Base-by-base conservation (phyloP, 345 rosid genomes). In the Punica granatum region DNA sequence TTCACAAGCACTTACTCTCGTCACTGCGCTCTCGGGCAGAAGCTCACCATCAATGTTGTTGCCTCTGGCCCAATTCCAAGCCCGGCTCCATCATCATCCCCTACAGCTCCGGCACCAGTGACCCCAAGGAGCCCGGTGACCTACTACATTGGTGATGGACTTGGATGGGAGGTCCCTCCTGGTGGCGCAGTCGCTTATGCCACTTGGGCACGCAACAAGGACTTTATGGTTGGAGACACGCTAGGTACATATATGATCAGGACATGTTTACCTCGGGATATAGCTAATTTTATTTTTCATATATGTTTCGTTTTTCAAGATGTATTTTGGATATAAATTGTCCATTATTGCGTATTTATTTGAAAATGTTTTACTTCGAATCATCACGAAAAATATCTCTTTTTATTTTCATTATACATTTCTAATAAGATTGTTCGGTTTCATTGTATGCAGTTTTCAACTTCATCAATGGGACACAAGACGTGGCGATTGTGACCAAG, bases 401-500 rank as follows among this genome's bases (percentile, higher is more conserved):
- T n/a, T n/a, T n/a, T n/a, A n/a, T n/a, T n/a, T n/a, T n/a, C n/a
- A n/a, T n/a, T n/a, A n/a, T n/a, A n/a, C n/a, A n/a, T n/a, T n/a
- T n/a, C n/a, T n/a, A n/a, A n/a, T n/a, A n/a, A n/a, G n/a, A n/a
- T n/a, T n/a, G n/a, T n/a, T n/a, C n/a, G n/a, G n/a, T n/a, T n/a
- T n/a, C n/a, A n/a, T n/a, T n/a, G n/a, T n/a, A n/a, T n/a, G 60
- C 76, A 84, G 92, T 69, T 16, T 86, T 84, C 53, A 82, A 73
- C 70, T 86, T 74, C 51, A n/a, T 48, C 6, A 49, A 1, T 18
- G 80, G 79, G 67, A 13, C n/a, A 0, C 85, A 87, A 49, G 66
- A 82, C 19, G 92, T 80, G 42, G 77, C 80, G 26, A 58, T 70
- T 65, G 88, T 87, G 26, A 63, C 74, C 16, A 72, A 59, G 35